These are phyloP conservation scores for Aureobasidium namibiae DNA, from an alignment of 2,329 filamentous ascomycete species.

Conservation along the genomic window DNA sequence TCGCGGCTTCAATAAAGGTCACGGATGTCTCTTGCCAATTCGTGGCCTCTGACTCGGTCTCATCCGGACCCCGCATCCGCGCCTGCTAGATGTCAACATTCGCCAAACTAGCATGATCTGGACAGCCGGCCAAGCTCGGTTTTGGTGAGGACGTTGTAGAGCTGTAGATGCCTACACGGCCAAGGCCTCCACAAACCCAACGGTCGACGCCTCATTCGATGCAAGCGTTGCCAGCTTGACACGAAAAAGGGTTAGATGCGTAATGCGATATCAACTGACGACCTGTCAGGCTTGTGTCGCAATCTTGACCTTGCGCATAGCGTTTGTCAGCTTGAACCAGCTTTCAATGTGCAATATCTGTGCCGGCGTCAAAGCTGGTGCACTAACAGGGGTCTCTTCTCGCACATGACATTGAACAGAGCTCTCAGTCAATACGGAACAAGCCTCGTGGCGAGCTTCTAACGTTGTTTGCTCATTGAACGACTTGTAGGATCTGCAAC, in stretches of 20 bases:
- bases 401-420: not conserved
- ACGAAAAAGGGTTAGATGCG: not conserved
- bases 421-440: not conserved
- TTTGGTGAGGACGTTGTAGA: not conserved
- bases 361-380: not conserved
- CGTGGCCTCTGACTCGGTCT: not conserved
- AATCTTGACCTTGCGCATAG: not conserved
- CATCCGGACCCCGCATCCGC: not conserved
- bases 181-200: not conserved
- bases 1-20: not conserved
- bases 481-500: not conserved
- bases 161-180: not conserved
- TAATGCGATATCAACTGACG: not conserved
- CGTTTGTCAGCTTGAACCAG: not conserved
- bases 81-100: not conserved
- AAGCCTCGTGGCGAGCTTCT: not conserved
- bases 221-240: not conserved
- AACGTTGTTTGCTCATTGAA: not conserved
- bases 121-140: not conserved
- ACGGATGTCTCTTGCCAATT: not conserved
- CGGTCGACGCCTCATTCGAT: slow-evolving; percentile 8
- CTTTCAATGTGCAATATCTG: not conserved
- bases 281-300: not conserved
- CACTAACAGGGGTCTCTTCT: not conserved
- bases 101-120: not conserved